Percentiles rank a stretch among this genome's conserved stretches.
These are phyloP conservation scores for Jatropha curcas DNA, from an alignment of 345 rosid genomes.

Conservation along the genomic window DNA sequence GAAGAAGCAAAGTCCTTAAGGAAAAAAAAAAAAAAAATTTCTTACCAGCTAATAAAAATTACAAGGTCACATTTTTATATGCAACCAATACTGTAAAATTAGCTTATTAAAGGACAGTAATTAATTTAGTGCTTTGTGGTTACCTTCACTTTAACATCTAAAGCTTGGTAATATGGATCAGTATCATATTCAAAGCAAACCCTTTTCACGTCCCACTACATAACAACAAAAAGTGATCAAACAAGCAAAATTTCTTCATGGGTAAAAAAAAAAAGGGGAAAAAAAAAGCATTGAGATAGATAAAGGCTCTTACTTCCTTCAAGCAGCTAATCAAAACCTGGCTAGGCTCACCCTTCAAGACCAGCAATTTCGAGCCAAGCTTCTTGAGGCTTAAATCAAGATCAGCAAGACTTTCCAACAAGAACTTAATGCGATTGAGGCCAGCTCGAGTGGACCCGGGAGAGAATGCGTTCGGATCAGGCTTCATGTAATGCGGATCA, in stretches of 20 bases:
- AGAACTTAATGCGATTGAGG: conserved; percentile 76
- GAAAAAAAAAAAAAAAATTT: conserved; percentile 3
- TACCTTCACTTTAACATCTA: conserved; percentile 74
- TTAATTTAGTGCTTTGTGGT: background rate
- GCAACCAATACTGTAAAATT: background rate
- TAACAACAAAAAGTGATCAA: background rate
- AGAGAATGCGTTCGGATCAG: conserved; percentile 63
- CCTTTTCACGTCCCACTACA: conserved; percentile 72
- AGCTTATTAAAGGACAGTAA: background rate
- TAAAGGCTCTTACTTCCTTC: conserved; percentile 48
- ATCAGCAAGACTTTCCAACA: conserved; percentile 72
- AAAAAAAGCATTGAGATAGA: background rate
- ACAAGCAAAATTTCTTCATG: background rate
- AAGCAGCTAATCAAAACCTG: conserved; percentile 71
- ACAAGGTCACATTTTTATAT: background rate
- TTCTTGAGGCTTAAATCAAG: conserved; percentile 61
- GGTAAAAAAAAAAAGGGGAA: background rate
- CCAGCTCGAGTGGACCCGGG: conserved; percentile 75
- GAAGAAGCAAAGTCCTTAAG: conserved; percentile 65
- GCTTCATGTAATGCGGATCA: conserved; percentile 86
- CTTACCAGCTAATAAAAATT: background rate
- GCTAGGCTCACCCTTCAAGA: conserved; percentile 62
- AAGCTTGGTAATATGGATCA: conserved; percentile 81
- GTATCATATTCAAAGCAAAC: conserved; percentile 89
- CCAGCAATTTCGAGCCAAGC: conserved; percentile 61